Base-by-base conservation (phyloP, 768 basidiomycete species). In the Neoboletus subvelutipes region DNA sequence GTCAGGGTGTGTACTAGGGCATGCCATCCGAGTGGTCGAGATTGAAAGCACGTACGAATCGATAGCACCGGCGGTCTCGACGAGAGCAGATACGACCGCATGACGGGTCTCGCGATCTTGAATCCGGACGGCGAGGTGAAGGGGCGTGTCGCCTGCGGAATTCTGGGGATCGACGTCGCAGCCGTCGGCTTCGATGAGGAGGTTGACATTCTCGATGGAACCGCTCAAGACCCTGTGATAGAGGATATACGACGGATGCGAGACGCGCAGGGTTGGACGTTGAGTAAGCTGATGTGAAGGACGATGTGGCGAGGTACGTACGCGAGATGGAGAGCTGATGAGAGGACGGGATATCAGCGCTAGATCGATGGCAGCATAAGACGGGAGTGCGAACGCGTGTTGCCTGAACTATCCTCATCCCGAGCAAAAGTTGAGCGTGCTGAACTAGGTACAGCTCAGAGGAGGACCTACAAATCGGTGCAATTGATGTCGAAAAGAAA, bases 401-500 rank as follows among this genome's bases (percentile, higher is more conserved):
- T 71, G 50, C 70, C 67, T 26, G 49, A 49, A 24, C 71, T 71
- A 50, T n/a, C 24, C 26, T 31, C 22, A 15, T 29, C 10, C 52
- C 46, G 33, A 28, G 12, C 31, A 24, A 15, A n/a, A 6, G 51
- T 42, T 58, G 42, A 62, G 55, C 28, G 4, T 22, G 10, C 45
- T 31, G 45, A 31, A 18, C 24, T 22, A 5, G 31, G 29, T 20
- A 22, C 5, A n/a, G 33, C 39, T 40, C 39, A 9, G 18, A 13
- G 12, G 37, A 33, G 22, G n/a, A 60, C 70, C 33, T 64, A 73
- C 71, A 60, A 11, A 34, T 73, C 70, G 15, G 31, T 63, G 41
- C 70, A 73, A 52, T 73, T 73, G 51, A 71, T 62, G 51, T 73
- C 70, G 34, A 70, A 73, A 20, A 69, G 39, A 46, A 69, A 70